These are phyloP conservation scores for Diaporthe humulicola DNA, from an alignment of 2,329 filamentous ascomycete species.

Conservation along the genomic window DNA sequence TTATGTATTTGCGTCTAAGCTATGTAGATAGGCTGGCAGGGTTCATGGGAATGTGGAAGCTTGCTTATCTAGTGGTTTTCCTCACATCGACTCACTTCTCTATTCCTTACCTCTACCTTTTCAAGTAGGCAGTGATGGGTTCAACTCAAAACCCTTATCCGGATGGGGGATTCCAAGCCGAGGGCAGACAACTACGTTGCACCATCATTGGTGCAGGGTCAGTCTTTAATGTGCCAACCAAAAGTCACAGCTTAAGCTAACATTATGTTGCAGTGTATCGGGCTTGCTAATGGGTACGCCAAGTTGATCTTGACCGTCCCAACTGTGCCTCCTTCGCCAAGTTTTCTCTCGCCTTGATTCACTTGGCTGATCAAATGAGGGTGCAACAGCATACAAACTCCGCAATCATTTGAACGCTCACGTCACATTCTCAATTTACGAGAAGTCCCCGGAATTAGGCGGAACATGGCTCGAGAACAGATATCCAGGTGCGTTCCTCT, in stretches of 20 bases:
- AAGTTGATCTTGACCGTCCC: background rate
- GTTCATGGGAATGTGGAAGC: background rate
- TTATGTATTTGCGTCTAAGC: background rate
- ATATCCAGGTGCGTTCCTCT: background rate
- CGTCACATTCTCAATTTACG: background rate
- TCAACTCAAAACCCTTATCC: background rate
- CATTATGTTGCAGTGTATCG: background rate
- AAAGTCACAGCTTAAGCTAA: background rate
- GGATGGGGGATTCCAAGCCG: background rate
- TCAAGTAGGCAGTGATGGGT: background rate
- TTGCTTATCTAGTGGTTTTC: background rate
- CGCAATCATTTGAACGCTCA: background rate
- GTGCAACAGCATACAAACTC: background rate
- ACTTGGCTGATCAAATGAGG: background rate
- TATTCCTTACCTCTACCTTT: no score
- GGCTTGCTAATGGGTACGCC: constrained; percentile 5
- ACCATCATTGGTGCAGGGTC: constrained; percentile 11
- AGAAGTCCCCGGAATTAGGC: background rate
- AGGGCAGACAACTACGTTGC: background rate
- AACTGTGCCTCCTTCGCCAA: background rate
- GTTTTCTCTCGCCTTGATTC: background rate
- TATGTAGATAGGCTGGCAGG: background rate
- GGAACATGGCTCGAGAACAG: background rate
- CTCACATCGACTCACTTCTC: background rate
- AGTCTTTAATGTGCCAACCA: background rate